Evolutionary conservation across 441 rosid genomes (phyloP).

Genomic region (Arabidopsis hybrid): DNA sequence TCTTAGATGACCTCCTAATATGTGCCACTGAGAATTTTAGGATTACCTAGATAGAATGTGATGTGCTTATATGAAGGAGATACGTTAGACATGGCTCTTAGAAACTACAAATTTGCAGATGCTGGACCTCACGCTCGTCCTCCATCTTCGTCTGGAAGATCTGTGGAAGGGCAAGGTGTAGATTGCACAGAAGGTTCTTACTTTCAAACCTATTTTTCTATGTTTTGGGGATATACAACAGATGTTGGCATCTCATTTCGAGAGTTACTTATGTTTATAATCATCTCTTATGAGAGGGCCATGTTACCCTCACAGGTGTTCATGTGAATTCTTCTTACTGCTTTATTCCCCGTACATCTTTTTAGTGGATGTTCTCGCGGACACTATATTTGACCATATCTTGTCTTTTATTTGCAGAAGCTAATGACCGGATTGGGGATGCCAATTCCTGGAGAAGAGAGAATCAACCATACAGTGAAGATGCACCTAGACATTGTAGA

Average conservation of each 20-base stretch:
- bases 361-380: slow-evolving; percentile 13
- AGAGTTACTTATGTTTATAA: slow-evolving; percentile 15
- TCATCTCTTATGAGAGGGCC: slow-evolving; percentile 18
- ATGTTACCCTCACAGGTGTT: slow-evolving; percentile 23
- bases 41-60: slow-evolving; percentile 18
- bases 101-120: slow-evolving; percentile 56
- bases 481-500: slow-evolving; percentile 56
- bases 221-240: not conserved
- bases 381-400: slow-evolving; percentile 16
- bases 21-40: slow-evolving; percentile 33
- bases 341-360: slow-evolving; percentile 5
- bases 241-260: slow-evolving; percentile 23
- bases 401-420: slow-evolving; percentile 44
- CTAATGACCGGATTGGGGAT: slow-evolving; percentile 51
- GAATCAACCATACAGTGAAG: slow-evolving; percentile 60
- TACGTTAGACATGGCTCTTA: slow-evolving; percentile 31
- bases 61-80: slow-evolving; percentile 22
- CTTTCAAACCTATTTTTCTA: slow-evolving; percentile 23
- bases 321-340: slow-evolving; percentile 24
- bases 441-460: slow-evolving; percentile 78
- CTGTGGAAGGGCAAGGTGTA: slow-evolving; percentile 52
- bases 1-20: slow-evolving; percentile 26
- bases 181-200: slow-evolving; percentile 61
- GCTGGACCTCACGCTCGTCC: slow-evolving; percentile 58
- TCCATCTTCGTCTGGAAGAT: slow-evolving; percentile 65